Evolutionary conservation across 768 basidiomycete genomes (phyloP).

Genomic region (Clathrus columnatus): DNA sequence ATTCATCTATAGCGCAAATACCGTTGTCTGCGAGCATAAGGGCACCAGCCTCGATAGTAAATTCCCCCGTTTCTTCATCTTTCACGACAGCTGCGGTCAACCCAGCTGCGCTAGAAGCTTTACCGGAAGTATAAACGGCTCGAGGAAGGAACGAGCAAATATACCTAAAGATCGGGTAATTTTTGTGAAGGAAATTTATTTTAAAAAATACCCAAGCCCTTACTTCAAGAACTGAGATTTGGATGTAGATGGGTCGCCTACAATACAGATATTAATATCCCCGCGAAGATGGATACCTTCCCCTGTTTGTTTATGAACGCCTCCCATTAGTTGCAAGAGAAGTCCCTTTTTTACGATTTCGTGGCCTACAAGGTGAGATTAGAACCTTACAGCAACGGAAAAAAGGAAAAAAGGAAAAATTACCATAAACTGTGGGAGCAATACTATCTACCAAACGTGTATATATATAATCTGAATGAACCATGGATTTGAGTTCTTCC

Average conservation of each 20-base stretch:
- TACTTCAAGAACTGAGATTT: constrained; percentile 99
- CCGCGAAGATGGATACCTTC: constrained; percentile 99
- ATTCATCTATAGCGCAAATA: constrained; percentile 99
- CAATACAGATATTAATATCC: constrained; percentile 96
- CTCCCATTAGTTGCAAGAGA: constrained; percentile 93
- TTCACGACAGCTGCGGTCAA: constrained; percentile 96
- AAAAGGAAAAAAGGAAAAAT: constrained; percentile 2
- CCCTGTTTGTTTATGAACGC: constrained; percentile 91
- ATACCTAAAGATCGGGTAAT: constrained; percentile 48
- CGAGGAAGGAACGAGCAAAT: constrained; percentile 97
- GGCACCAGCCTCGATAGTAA: constrained; percentile 98
- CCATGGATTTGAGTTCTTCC: constrained; percentile 91
- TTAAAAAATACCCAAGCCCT: constrained; percentile 22
- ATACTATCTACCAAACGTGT: constrained; percentile 88
- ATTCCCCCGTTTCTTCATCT: constrained; percentile 98
- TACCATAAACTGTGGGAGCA: constrained; percentile 91
- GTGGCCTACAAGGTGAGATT: constrained; percentile 41
- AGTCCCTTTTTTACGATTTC: constrained; percentile 99
- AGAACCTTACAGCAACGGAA: neutral
- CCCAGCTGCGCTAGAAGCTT: constrained; percentile 98
- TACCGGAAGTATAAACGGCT: constrained; percentile 98
- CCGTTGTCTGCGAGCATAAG: constrained; percentile 99
- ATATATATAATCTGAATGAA: constrained; percentile 91
- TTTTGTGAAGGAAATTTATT: constrained; percentile 3
- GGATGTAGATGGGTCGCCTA: constrained; percentile 95